These are phyloP conservation scores for Maudiozyma pseudohumilis DNA, from an alignment of 805 yeast genomes.

Conservation along the genomic window DNA sequence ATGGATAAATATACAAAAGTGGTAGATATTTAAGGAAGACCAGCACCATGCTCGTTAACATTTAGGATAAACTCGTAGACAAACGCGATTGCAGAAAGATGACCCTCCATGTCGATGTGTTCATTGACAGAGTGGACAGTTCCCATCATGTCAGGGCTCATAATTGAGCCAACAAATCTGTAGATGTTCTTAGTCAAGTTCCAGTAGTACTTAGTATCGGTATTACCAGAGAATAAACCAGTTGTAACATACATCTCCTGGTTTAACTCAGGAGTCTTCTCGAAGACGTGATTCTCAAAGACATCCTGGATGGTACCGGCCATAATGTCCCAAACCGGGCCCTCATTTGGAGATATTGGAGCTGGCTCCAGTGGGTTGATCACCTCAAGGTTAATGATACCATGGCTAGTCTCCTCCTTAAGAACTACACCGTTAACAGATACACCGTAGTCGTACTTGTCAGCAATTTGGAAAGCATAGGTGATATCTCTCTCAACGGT, in stretches of 20 bases:
- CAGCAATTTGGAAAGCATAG: conserved; percentile 36
- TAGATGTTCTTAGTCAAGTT: conserved; percentile 43
- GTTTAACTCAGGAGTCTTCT: conserved; percentile 10
- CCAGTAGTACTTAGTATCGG: conserved; percentile 56
- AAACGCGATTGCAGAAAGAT: conserved; percentile 49
- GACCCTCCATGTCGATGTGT: conserved; percentile 42
- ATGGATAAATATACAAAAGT: no score
- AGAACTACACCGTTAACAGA: conserved; percentile 15
- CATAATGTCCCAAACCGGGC: conserved; percentile 33
- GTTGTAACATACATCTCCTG: conserved; percentile 34
- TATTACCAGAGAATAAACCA: conserved; percentile 46
- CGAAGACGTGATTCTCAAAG: conserved; percentile 39
- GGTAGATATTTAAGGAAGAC: background rate
- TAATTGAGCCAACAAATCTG: conserved; percentile 32
- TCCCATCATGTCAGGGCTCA: conserved; percentile 11
- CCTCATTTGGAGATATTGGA: conserved; percentile 31
- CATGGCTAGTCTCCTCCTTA: conserved; percentile 21
- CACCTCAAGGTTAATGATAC: conserved; percentile 22
- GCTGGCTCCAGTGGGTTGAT: conserved; percentile 30
- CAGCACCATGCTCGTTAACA: conserved; percentile 18
- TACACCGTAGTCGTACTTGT: conserved; percentile 40
- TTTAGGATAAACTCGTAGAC: conserved; percentile 39
- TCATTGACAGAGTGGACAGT: conserved; percentile 60
- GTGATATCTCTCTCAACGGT: conserved; percentile 32
- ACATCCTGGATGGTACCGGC: conserved; percentile 48